Base-by-base conservation (phyloP, 2,329 filamentous ascomycete species). In the Fusarium irregulare region DNA sequence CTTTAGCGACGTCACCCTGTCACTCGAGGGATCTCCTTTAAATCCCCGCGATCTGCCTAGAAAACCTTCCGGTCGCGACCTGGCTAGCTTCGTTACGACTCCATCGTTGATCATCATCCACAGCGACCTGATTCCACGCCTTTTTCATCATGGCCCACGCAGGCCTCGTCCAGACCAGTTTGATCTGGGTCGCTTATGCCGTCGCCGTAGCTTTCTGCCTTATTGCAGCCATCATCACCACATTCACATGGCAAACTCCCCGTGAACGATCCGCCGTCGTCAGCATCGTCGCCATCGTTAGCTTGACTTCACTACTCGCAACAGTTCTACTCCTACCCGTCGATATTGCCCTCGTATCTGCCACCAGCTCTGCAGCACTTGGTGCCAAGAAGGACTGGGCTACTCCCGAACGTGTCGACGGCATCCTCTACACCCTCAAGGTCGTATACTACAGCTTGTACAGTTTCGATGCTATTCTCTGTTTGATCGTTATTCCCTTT, bases 371-470 rank as follows among this genome's bases (percentile, higher is more conserved):
- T 58, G 87, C 91, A 8, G 87, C 89, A 50, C 84, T 91, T 34
- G 96, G 96, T 63, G 87, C 87, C 50, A 97, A 97, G 83, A 98
- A 98, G 80, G 91, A 95, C 73, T 99, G 96, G 96, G 96, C 96
- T 13, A 97, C 93, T 0, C 92, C 93, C 27, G 88, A 92, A 70
- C 89, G 89, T 56, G 89, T 98, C 64, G 87, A 92, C 68, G 87
- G 88, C 68, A 97, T 98, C 58, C 84, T 95, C 18, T 86, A 89
- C 68, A 93, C 93, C 0, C 86, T 99, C 70, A 93, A 93, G 78
- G 87, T 97, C 62, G 92, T 97, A 60, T 99, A 99, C 83, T 98
- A 98, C 80, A 86, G 90, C 1, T 86, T 99, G 1, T 99, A 98
- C 83, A 96, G 93, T 74, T 84, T 98, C 72, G 96, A 99, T 79